phyloP scores from a whole-genome alignment of 2,329 filamentous ascomycete genomes.

The Claviceps sp. region DNA sequence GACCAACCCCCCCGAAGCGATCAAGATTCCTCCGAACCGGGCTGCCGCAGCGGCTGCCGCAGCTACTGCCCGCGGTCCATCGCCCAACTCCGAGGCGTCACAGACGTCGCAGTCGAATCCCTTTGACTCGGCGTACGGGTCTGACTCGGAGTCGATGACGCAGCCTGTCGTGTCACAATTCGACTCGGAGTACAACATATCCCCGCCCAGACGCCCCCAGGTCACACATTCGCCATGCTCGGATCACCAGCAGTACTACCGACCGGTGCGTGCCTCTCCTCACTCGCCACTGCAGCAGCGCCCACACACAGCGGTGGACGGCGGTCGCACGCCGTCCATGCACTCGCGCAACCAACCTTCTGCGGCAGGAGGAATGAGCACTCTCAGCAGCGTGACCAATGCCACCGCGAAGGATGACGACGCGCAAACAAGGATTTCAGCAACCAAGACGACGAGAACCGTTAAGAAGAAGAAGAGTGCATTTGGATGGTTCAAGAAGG shows the following conservation, averaged over 20 bases:
- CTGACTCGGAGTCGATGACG: constrained; percentile 29
- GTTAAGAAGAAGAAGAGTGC: constrained; percentile 55
- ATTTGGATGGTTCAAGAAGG: constrained; percentile 57
- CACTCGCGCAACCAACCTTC: constrained; percentile 38
- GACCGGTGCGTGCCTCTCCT: constrained; percentile 47
- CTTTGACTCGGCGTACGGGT: constrained; percentile 35
- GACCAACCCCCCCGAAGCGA: constrained; percentile 36
- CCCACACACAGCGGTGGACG: constrained; percentile 36
- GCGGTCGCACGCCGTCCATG: constrained; percentile 19
- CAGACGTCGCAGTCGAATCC: constrained; percentile 16
- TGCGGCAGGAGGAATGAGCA: constrained; percentile 40
- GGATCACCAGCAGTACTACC: constrained; percentile 39
- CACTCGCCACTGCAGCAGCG: constrained; percentile 50
- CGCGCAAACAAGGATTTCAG: constrained; percentile 15
- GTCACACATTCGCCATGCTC: constrained; percentile 21
- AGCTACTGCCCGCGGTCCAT: constrained; percentile 14
- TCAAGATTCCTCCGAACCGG: constrained; percentile 34
- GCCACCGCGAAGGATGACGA: constrained; percentile 29
- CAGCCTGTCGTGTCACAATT: constrained; percentile 20
- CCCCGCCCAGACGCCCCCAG: constrained; percentile 10
- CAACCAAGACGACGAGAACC: constrained; percentile 20
- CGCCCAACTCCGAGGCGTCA: constrained; percentile 19
- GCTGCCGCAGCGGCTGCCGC: constrained; percentile 12
- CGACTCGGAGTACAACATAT: constrained; percentile 18
- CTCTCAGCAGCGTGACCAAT: constrained; percentile 40